These are phyloP conservation scores for Mercurialis annua DNA, from an alignment of 345 rosid genomes.

Conservation along the genomic window DNA sequence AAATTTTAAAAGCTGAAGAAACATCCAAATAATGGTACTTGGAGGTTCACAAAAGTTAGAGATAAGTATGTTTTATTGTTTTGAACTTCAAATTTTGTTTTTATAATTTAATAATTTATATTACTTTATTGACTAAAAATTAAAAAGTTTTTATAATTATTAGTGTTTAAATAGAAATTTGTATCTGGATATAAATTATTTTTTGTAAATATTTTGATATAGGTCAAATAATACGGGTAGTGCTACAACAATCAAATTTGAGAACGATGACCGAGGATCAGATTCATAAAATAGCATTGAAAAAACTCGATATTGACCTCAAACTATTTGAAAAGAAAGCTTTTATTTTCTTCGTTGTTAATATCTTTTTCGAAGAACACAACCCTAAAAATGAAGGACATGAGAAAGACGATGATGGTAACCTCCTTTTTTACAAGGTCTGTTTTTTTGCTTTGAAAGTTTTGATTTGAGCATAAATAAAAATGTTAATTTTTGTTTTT, in stretches of 20 bases:
- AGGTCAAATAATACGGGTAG: slow-evolving; percentile 49
- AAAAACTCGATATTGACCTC: slow-evolving; percentile 62
- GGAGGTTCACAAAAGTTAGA: too few species aligned
- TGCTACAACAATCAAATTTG: slow-evolving; percentile 70
- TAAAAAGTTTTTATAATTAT: too few species aligned
- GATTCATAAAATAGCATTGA: slow-evolving; percentile 65
- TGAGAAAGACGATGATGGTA: slow-evolving; percentile 53
- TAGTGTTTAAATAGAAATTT: too few species aligned
- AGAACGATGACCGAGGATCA: slow-evolving; percentile 61
- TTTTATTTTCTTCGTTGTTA: slow-evolving; percentile 54
- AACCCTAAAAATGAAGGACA: slow-evolving; percentile 27
- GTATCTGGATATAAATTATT: too few species aligned
- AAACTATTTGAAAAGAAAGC: slow-evolving; percentile 56
- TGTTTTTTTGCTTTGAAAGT: neutral
- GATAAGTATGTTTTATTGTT: too few species aligned
- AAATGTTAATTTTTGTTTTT: too few species aligned
- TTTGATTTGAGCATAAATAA: neutral
- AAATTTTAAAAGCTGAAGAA: too few species aligned
- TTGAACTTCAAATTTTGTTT: too few species aligned
- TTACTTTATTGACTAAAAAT: too few species aligned
- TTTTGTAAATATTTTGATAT: too few species aligned
- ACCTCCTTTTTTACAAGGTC: slow-evolving; percentile 77
- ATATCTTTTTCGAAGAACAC: slow-evolving; percentile 58
- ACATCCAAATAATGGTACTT: too few species aligned
- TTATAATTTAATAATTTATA: too few species aligned